These are phyloP conservation scores for Podospora pseudopauciseta DNA, from an alignment of 495 filamentous ascomycete species.

Conservation along the genomic window DNA sequence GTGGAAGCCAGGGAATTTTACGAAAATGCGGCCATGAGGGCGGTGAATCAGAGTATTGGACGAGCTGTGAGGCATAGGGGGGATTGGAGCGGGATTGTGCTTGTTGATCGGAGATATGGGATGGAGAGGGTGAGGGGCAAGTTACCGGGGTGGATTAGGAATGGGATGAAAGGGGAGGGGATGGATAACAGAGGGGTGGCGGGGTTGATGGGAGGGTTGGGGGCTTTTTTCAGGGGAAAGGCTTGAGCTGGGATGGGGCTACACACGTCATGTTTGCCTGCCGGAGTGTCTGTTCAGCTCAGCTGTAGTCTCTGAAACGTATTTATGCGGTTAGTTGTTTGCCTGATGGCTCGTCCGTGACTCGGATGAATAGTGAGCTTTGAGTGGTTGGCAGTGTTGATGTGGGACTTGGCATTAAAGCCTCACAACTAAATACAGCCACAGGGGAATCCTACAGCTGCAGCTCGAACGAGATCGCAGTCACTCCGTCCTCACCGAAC, in stretches of 20 bases:
- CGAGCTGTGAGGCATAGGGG: slow-evolving; percentile 82
- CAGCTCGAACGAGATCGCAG: no score
- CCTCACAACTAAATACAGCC: no score
- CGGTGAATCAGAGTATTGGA: slow-evolving; percentile 95
- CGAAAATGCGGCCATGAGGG: slow-evolving; percentile 93
- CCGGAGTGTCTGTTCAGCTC: no score
- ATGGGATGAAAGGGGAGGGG: slow-evolving; percentile 48
- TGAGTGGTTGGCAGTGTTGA: no score
- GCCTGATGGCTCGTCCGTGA: no score
- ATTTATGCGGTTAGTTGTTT: no score
- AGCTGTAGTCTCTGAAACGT: no score
- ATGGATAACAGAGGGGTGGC: slow-evolving; percentile 46
- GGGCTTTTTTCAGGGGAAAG: slow-evolving; percentile 55
- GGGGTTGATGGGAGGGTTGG: slow-evolving; percentile 53
- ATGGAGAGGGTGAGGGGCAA: slow-evolving; percentile 67
- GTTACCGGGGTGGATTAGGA: slow-evolving; percentile 83
- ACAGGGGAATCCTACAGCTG: no score
- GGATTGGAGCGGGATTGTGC: slow-evolving; percentile 86
- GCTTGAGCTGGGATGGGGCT: background rate
- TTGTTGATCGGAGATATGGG: slow-evolving; percentile 76
- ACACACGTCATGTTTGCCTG: no score
- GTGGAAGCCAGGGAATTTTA: slow-evolving; percentile 78
- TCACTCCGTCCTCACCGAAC: no score
- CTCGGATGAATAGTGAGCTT: no score
- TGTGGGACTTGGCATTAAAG: no score